Base-by-base conservation (phyloP, 179 eudicot species). In the Silene noctiflora region DNA sequence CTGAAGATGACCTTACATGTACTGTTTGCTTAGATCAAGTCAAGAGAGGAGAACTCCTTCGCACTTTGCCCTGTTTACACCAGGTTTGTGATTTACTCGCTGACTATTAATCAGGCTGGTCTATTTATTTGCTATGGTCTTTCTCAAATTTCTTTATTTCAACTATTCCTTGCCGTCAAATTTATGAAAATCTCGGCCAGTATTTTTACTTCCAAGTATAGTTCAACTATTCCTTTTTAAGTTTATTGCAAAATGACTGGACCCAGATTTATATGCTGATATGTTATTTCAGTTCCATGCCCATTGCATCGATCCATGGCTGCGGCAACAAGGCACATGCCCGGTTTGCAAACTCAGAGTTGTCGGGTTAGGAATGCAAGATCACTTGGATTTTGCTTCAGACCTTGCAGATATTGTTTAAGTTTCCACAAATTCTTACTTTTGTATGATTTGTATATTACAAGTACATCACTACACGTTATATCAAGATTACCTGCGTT, bases 11-110 rank as follows among this genome's bases (percentile, higher is more conserved):
- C 25, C 75, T 90, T 42, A 87, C 89, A 56, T 90, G 94, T 74
- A 88, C 85, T 44, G 79, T 90, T 74, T 87, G 95, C 85, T 83
- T 88, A 85, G 95, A 90, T 83, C 88, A 90, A 83, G 88, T 86
- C 21, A 82, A 76, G 55, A 71, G 68, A 29, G 90, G 95, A n/a
- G 95, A 90, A 73, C 86, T 88, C 21, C 78, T 88, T 25, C 92
- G 95, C 46, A 87, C 83, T 83, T 86, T 90, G 86, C 95, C 89
- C 20, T 90, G 95, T 70, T 82, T 90, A 78, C 95, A 90, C 81
- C 90, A 88, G 91, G 95, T 90, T 9, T 69, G 61, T 64, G 31
- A 72, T 24, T 6, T 33, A 51, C 16, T 5, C 25, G 9, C 7
- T n/a, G 1, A 4, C 0, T 39, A 1, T 39, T 39, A 39, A 39